phyloP scores from a whole-genome alignment of 345 rosid species.

The Pseudoturritis turrita region DNA sequence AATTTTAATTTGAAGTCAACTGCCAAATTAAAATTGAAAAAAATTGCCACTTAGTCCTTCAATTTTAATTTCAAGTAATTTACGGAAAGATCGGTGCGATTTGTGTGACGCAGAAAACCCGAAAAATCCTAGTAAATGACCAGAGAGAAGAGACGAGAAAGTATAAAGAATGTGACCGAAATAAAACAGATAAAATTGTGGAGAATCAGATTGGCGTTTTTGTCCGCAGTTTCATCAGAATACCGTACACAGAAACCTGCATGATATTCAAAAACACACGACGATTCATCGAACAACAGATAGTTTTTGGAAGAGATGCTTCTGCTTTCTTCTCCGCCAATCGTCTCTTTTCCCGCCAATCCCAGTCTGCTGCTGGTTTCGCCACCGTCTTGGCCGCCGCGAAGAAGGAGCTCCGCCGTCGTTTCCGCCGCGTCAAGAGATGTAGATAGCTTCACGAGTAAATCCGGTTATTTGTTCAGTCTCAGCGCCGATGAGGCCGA shows the following conservation, averaged over 20 bases:
- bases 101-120: slow-evolving; percentile 29
- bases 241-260: neutral
- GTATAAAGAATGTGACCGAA: slow-evolving; percentile 27
- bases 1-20: too few relatives aligned
- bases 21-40: too few relatives aligned
- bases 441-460: slow-evolving; percentile 67
- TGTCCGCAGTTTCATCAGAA: neutral
- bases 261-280: neutral
- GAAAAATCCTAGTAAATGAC: neutral
- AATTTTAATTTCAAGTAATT: too few relatives aligned
- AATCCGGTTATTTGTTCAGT: slow-evolving; percentile 79
- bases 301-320: slow-evolving; percentile 13
- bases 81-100: neutral
- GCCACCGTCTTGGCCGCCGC: slow-evolving; percentile 9
- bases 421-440: slow-evolving; percentile 34
- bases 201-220: neutral
- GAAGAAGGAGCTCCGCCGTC: slow-evolving; percentile 19
- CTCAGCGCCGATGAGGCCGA: slow-evolving; percentile 61
- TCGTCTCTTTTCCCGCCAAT: slow-evolving; percentile 43
- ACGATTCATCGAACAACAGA: neutral
- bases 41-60: too few relatives aligned
- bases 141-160: neutral
- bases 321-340: slow-evolving; percentile 28
- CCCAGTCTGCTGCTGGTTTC: neutral
- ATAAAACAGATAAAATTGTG: neutral